These are phyloP conservation scores for Kernera saxatilis DNA, from an alignment of 345 rosid genomes.

Conservation along the genomic window DNA sequence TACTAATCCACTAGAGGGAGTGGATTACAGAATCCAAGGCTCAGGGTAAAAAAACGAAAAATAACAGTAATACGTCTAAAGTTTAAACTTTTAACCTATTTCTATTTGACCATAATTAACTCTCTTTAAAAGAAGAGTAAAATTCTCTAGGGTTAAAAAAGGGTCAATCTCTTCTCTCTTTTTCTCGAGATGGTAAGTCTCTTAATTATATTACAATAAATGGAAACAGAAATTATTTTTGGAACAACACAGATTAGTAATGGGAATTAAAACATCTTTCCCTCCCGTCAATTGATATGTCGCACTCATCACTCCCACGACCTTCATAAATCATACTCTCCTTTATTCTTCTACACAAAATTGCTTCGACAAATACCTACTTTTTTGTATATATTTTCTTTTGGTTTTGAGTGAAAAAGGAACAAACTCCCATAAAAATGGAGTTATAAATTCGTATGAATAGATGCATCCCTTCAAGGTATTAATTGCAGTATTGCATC, in stretches of 20 bases:
- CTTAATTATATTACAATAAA: not conserved
- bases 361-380: not conserved
- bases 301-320: conserved; percentile 58
- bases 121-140: not conserved
- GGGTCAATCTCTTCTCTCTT: not conserved
- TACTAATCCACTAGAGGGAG: conserved; percentile 21
- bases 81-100: too few species aligned
- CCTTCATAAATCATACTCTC: conserved; percentile 2
- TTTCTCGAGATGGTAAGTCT: not conserved
- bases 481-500: conserved; percentile 7
- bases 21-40: conserved; percentile 35
- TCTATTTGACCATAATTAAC: not conserved
- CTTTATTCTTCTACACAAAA: not conserved
- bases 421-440: conserved; percentile 9
- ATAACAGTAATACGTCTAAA: not conserved
- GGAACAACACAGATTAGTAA: not conserved
- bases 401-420: not conserved
- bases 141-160: not conserved
- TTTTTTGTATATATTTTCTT: not conserved
- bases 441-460: not conserved
- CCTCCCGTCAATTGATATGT: conserved; percentile 52
- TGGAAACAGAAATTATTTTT: not conserved
- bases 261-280: conserved; percentile 7
- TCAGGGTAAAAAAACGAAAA: not conserved
- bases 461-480: not conserved